Base-by-base conservation (phyloP, 2,329 filamentous ascomycete species). In the Sporothrix globosa region DNA sequence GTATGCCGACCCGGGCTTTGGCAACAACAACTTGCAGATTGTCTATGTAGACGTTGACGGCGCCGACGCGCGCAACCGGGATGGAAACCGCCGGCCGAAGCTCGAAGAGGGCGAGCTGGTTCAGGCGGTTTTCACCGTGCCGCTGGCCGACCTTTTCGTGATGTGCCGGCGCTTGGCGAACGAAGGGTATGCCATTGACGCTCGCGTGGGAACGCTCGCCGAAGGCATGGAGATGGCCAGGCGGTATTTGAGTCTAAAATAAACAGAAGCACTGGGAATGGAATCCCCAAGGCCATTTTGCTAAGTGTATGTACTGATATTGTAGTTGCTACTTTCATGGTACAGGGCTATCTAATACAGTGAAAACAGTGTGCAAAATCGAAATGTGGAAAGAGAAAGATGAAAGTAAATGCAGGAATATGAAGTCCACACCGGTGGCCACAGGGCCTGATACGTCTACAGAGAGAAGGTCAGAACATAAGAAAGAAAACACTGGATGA, bases 41-140 rank as follows among this genome's bases (percentile, higher is more conserved):
- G 88, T 94, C 17, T 91, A 94, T 76, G 87, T 94, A 54, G 85
- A 83, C 1, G 87, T 95, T 73, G 91, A 95, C 78, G 87, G 91
- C 84, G 84, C 81, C 4, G 81, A 88, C 1, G 85, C 90, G 0
- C 88, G 88, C 75, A 95, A 95, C 77, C 86, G 90, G 77, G 83
- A 91, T 68, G 58, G 21, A 10, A 10, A 27, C 11, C 58, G 58
- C 88, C 87, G 1, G 84, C 89, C 91, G 0, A 82, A 91, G 76
- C 83, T 94, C 7, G 91, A 95, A 77, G 91, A 93, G 34, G 90
- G 88, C 73, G 92, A 95, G 80, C 94, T 93, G 77, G 94, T 95
- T 76, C 67, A 71, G 21, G 91, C 94, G 78, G 89, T 90, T 46
- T 94, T 95, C 76, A 87, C 86, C 10, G 84, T 92, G 9, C 89